phyloP scores from a whole-genome alignment of 2,329 filamentous ascomycete species.

The Nannizziopsis barbatae region DNA sequence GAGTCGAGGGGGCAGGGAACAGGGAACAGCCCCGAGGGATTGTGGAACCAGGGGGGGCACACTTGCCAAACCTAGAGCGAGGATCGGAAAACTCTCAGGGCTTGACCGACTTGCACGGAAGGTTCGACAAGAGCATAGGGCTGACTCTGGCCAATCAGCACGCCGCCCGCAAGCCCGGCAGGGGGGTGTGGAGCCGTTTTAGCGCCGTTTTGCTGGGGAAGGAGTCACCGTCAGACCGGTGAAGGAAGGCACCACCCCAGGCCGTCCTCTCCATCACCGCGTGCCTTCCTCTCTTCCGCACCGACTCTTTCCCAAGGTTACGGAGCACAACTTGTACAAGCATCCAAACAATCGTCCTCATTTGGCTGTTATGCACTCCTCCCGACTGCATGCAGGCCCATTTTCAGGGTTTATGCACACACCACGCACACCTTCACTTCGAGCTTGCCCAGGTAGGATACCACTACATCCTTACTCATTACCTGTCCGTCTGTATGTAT shows the following conservation, averaged over 20 bases:
- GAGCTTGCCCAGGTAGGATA: no score
- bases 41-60: neutral
- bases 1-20: no score
- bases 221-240: conserved; percentile 2
- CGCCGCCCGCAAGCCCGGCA: conserved; percentile 1
- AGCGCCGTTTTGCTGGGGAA: conserved; percentile 4
- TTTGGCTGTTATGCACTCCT: no score
- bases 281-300: neutral
- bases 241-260: neutral
- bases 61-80: no score
- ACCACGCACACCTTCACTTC: no score
- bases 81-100: conserved; percentile 4
- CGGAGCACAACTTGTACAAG: no score
- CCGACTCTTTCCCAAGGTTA: no score
- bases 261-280: neutral
- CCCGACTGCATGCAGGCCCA: no score
- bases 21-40: neutral
- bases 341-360: no score
- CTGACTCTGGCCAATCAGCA: conserved; percentile 6
- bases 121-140: conserved; percentile 3
- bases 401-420: no score
- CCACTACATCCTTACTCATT: no score
- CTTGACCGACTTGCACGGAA: conserved; percentile 8
- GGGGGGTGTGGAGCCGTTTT: conserved; percentile 57
- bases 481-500: no score